These are phyloP conservation scores for Pisolithus sp. DNA, from an alignment of 768 basidiomycete genomes.

Conservation along the genomic window DNA sequence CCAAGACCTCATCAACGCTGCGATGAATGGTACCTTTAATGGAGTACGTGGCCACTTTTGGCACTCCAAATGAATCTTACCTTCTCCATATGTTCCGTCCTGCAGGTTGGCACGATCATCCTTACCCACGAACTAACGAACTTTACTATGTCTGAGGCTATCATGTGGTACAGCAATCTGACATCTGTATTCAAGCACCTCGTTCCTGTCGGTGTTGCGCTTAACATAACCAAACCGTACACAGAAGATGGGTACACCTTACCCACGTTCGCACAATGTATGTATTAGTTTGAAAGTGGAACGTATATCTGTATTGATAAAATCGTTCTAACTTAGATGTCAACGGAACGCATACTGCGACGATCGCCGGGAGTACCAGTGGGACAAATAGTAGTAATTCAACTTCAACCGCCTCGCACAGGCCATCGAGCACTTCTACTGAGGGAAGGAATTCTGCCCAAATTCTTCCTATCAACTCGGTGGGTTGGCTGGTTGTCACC, in stretches of 20 bases:
- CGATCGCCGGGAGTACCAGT: neutral
- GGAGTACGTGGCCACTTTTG: conserved; percentile 20
- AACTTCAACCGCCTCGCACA: neutral
- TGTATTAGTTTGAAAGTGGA: neutral
- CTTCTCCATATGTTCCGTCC: neutral
- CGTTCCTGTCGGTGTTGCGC: conserved; percentile 48
- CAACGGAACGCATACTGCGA: too few species aligned
- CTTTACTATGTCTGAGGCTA: conserved; percentile 53
- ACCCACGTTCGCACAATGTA: conserved; percentile 19
- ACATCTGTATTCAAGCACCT: conserved; percentile 40
- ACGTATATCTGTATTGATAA: neutral
- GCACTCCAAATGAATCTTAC: neutral
- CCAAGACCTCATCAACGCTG: conserved; percentile 43
- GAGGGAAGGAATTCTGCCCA: neutral
- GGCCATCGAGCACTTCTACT: neutral
- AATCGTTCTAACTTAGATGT: neutral
- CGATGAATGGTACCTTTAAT: conserved; percentile 36
- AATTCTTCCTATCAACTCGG: neutral
- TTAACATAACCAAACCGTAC: conserved; percentile 51
- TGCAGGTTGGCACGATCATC: conserved; percentile 44
- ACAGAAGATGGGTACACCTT: conserved; percentile 38
- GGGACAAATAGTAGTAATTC: neutral
- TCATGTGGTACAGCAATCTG: conserved; percentile 42
- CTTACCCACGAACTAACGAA: conserved; percentile 56
- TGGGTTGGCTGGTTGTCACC: neutral